phyloP scores from a whole-genome alignment of 768 basidiomycete genomes.

The Calocera cornea region DNA sequence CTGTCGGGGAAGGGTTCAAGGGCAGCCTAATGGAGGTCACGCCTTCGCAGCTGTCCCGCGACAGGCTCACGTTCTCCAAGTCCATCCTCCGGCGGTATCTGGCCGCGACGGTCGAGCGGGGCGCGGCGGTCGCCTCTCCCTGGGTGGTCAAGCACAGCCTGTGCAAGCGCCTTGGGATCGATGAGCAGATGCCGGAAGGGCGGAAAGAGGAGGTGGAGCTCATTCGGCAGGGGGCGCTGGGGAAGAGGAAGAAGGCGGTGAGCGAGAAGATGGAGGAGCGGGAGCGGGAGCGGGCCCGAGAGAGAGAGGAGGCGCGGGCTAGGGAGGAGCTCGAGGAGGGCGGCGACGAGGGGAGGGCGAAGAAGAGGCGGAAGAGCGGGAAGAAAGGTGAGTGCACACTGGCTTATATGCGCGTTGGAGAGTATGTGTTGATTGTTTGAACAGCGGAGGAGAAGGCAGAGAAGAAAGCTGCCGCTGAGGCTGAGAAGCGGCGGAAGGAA shows the following conservation, averaged over 20 bases:
- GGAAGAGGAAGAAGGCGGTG: conserved; percentile 72
- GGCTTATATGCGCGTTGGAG: not conserved
- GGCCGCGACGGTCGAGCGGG: conserved; percentile 86
- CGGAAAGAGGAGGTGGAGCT: conserved; percentile 63
- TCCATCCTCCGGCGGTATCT: conserved; percentile 94
- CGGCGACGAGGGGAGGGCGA: conserved; percentile 59
- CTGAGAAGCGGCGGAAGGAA: conserved; percentile 28
- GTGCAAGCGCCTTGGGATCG: conserved; percentile 73
- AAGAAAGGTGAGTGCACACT: conserved; percentile 35
- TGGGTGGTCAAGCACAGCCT: conserved; percentile 88
- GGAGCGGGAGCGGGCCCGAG: conserved; percentile 59
- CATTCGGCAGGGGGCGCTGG: conserved; percentile 76
- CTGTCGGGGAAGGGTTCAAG: conserved; percentile 9
- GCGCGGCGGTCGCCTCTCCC: conserved; percentile 81
- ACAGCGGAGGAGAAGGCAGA: not conserved
- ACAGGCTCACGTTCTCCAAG: conserved; percentile 90
- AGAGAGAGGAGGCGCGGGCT: conserved; percentile 40
- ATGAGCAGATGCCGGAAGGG: conserved; percentile 73
- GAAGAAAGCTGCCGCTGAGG: not conserved
- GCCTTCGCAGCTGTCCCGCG: conserved; percentile 46
- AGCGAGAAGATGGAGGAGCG: conserved; percentile 61
- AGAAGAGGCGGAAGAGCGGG: conserved; percentile 68
- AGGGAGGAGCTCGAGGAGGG: conserved; percentile 37
- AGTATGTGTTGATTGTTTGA: not conserved
- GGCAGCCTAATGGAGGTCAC: conserved; percentile 9